Evolutionary conservation across 768 basidiomycete genomes (phyloP).

Genomic region (Chalciporus pseudorubinellus): DNA sequence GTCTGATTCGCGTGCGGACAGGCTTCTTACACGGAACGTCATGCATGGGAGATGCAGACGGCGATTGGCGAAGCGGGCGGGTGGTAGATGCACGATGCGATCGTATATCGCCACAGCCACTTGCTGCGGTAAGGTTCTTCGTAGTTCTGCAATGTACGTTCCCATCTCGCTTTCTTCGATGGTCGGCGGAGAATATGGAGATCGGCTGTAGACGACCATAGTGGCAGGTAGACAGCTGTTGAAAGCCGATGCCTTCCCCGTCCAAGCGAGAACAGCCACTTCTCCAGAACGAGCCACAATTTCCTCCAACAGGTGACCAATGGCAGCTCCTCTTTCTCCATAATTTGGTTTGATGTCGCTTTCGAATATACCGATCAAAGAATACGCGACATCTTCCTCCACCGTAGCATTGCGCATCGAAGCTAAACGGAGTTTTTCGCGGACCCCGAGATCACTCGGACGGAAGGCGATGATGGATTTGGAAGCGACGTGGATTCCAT

Average conservation of each 20-base stretch:
- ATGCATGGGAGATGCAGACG: conserved; percentile 1
- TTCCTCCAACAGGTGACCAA: background rate
- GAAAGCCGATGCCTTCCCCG: background rate
- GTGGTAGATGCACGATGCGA: background rate
- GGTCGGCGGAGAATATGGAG: background rate
- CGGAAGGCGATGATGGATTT: background rate
- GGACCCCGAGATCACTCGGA: background rate
- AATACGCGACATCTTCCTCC: conserved; percentile 19
- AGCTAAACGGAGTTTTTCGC: conserved; percentile 5
- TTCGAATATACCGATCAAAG: conserved; percentile 15
- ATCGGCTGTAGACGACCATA: background rate
- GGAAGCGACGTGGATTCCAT: background rate
- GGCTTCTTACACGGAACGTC: background rate
- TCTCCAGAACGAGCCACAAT: conserved; percentile 5
- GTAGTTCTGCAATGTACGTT: background rate
- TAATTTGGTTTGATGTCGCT: background rate
- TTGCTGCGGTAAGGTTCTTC: background rate
- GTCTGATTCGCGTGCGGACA: background rate
- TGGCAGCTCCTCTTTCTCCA: background rate
- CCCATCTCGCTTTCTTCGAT: background rate
- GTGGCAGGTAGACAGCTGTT: background rate
- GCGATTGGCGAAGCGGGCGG: background rate
- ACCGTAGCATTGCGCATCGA: conserved; percentile 18
- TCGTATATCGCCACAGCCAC: background rate
- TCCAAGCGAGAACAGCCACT: background rate